A percentile compares a stretch with the other conserved stretches of the same genome.
Evolutionary conservation across 768 basidiomycete genomes (phyloP).

Genomic region (Multifurca ochricompacta): DNA sequence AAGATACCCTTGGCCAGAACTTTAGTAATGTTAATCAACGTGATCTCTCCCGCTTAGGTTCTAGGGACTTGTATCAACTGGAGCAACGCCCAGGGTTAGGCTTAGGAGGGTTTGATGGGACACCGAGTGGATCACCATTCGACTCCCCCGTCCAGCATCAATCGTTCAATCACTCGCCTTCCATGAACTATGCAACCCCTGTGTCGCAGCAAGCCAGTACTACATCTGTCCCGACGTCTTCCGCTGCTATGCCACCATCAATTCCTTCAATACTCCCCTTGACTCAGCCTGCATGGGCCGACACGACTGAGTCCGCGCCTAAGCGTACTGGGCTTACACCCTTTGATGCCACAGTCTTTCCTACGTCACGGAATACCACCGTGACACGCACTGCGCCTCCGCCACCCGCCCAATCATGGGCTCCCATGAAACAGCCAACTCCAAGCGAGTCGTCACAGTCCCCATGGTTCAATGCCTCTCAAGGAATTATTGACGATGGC

Average conservation of each 20-base stretch:
- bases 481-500: slow-evolving; percentile 37
- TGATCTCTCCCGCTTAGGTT: slow-evolving; percentile 18
- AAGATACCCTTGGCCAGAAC: slow-evolving; percentile 11
- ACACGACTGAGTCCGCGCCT: slow-evolving; percentile 8
- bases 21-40: slow-evolving; percentile 16
- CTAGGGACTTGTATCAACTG: slow-evolving; percentile 17
- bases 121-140: slow-evolving; percentile 8
- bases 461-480: slow-evolving; percentile 47
- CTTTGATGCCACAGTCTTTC: slow-evolving; percentile 15
- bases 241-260: background rate
- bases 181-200: slow-evolving; percentile 10
- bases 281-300: slow-evolving; percentile 15
- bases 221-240: background rate
- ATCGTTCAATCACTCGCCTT: slow-evolving; percentile 15
- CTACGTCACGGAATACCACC: slow-evolving; percentile 19
- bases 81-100: slow-evolving; percentile 14
- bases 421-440: slow-evolving; percentile 6
- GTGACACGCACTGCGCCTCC: slow-evolving; percentile 15
- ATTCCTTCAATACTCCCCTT: slow-evolving; percentile 2
- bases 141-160: slow-evolving; percentile 17
- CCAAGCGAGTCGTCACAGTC: slow-evolving; percentile 30
- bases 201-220: background rate
- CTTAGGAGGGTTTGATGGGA: slow-evolving; percentile 14
- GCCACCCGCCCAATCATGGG: slow-evolving; percentile 20
- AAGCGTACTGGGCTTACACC: slow-evolving; percentile 18